Conservation (phyloP, 2,329 filamentous ascomycete genomes). For the Colletotrichum salicis region DNA sequence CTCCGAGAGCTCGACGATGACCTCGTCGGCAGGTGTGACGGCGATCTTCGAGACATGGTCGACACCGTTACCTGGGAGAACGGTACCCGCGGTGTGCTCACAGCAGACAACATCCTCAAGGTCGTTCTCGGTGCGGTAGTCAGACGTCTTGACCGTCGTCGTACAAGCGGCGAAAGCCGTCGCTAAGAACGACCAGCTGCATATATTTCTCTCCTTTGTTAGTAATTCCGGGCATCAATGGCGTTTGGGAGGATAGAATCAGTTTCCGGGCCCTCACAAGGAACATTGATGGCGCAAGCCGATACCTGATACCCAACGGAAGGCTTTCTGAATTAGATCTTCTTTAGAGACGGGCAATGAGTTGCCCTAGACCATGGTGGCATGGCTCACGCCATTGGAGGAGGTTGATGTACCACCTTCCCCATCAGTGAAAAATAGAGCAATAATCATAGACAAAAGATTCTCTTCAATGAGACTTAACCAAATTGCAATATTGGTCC, state of each 20-base stretch:
- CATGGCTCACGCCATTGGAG: not conserved
- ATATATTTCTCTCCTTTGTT: conserved; percentile 1
- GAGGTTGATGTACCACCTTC: not conserved
- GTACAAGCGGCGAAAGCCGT: conserved; percentile 32
- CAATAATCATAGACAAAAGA: not conserved
- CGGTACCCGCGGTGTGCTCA: conserved; percentile 59
- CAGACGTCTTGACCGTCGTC: conserved; percentile 48
- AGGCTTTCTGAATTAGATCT: not conserved
- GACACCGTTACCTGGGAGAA: conserved; percentile 83
- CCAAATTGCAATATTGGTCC: not conserved
- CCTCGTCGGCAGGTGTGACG: conserved; percentile 63
- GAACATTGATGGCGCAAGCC: not conserved
- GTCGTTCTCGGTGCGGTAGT: conserved; percentile 83
- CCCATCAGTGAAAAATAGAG: not conserved
- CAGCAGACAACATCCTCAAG: conserved; percentile 80
- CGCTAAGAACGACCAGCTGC: conserved; percentile 4
- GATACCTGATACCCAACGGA: conserved; percentile 15
- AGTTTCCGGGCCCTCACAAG: not conserved
- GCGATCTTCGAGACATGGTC: conserved; percentile 83
- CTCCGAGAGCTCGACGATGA: conserved; percentile 81
- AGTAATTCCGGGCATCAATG: conserved; percentile 2
- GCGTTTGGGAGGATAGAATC: conserved; percentile 17
- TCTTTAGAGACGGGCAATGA: not conserved
- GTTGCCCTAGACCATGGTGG: not conserved
- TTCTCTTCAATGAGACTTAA: not conserved